Evolutionary conservation across 805 yeast genomes (phyloP), one percentile per base, ranked within the genome.

Genomic region (Barnettozyma pratensis): DNA sequence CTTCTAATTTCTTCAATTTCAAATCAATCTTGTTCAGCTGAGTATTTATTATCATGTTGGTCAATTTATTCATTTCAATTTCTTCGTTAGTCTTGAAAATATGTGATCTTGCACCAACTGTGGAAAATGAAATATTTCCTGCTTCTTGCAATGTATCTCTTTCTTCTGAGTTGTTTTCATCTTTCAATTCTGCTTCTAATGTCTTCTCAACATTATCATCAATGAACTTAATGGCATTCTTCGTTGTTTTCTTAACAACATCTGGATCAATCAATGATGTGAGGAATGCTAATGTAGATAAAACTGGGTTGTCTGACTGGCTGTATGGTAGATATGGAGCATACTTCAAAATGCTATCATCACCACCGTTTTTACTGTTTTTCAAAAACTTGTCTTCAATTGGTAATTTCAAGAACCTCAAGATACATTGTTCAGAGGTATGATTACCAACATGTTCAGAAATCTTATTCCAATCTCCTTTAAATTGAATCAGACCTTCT

Each of bases 221-320:
- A 8, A 54, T 55, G n/a, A 60, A 47, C 36, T 55, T 51, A 6
- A 81, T 74, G 0, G 89, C 90, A 43, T 82, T 70, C 31, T 61
- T 68, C 7, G 95, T 84, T 34, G 96, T 96, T 9, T 91, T 89
- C 48, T 82, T 80, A 0, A 92, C 96, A 26, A 86, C 86, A 38
- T 84, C 85, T 10, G 92, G 85, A 59, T 92, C 97, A 14, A 90
- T 95, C 44, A 91, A 68, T 37, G 88, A 83, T 0, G 91, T 82
- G 67, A 94, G 72, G 66, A 91, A 94, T 11, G 96, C 84, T 53
- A 94, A 76, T n/a, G 96, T 92, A 36, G 96, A 85, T 71, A 94
- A 76, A 4, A 94, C 90, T 3, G 99, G 99, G 65, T 94, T 94
- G 57, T 94, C 98, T 30, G 84, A 80, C 40, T 88, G 79, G 36